These are phyloP conservation scores for Ailanthus altissimus DNA, from an alignment of 345 rosid species.

Conservation along the genomic window DNA sequence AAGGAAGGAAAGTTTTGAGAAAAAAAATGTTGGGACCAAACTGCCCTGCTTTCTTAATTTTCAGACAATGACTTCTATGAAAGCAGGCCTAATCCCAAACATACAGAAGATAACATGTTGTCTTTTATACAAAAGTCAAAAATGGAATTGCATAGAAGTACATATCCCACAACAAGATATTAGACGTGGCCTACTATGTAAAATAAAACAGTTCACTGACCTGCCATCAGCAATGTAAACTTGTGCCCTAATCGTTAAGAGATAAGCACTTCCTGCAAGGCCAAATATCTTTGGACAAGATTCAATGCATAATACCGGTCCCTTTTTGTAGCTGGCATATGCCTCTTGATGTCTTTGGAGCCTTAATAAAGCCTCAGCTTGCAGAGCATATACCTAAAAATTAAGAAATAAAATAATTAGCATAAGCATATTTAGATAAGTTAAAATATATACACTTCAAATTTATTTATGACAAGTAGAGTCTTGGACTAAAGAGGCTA, in stretches of 20 bases:
- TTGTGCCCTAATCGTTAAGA: conserved; percentile 50
- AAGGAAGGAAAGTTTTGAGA: not conserved
- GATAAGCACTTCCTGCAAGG: conserved; percentile 36
- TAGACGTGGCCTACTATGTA: not conserved
- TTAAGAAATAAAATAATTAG: not conserved
- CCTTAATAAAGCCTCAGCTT: conserved; percentile 60
- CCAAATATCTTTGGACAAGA: conserved; percentile 50
- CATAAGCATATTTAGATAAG: not conserved
- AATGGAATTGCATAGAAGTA: not conserved
- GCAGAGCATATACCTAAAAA: conserved; percentile 53
- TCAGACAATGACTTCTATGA: not conserved
- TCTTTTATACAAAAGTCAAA: not conserved
- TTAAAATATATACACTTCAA: not conserved
- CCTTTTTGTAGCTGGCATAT: conserved; percentile 41
- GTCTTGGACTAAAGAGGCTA: conserved; percentile 4
- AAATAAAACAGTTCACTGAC: conserved; percentile 38
- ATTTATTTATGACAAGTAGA: not conserved
- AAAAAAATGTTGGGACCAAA: not conserved
- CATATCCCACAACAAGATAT: not conserved
- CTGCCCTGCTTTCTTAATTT: not conserved
- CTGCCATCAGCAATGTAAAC: conserved; percentile 70
- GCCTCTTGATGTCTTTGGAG: conserved; percentile 68
- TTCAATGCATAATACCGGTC: conserved; percentile 43
- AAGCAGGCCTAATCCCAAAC: too few relatives aligned
- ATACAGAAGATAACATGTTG: not conserved